A percentile compares a stretch with the other conserved stretches of the same genome.
These are phyloP conservation scores for Phytophthora sp. DNA, from an alignment of 352 stramenopile species.

Conservation along the genomic window DNA sequence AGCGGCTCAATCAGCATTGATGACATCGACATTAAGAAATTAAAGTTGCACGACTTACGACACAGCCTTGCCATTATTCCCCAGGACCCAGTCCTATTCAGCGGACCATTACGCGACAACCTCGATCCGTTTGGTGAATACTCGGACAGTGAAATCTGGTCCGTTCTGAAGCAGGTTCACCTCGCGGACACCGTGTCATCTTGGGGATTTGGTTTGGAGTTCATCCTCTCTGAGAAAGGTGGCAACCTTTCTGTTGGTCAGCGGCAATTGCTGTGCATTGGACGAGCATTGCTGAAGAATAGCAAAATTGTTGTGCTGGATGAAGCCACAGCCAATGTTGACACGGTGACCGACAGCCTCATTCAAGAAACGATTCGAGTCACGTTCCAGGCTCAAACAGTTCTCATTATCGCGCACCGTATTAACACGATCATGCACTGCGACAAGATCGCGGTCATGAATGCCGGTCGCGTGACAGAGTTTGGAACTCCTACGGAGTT, in stretches of 20 bases:
- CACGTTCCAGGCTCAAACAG: slow-evolving; percentile 86
- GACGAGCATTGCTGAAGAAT: slow-evolving; percentile 90
- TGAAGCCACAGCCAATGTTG: slow-evolving; percentile 93
- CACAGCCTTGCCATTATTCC: slow-evolving; percentile 39
- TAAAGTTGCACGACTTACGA: slow-evolving; percentile 31
- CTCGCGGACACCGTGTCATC: slow-evolving; percentile 21
- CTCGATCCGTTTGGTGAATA: slow-evolving; percentile 88
- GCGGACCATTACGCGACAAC: slow-evolving; percentile 86
- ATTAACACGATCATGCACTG: slow-evolving; percentile 83
- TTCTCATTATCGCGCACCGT: slow-evolving; percentile 96
- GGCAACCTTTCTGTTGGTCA: slow-evolving; percentile 95
- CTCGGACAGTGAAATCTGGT: slow-evolving; percentile 57
- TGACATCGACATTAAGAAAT: slow-evolving; percentile 61
- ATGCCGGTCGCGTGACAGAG: slow-evolving; percentile 84
- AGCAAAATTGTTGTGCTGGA: slow-evolving; percentile 92
- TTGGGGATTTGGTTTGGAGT: slow-evolving; percentile 63
- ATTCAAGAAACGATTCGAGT: slow-evolving; percentile 82
- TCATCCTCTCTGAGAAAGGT: slow-evolving; percentile 87
- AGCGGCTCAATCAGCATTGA: slow-evolving; percentile 85
- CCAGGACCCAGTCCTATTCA: slow-evolving; percentile 68
- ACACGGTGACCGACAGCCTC: slow-evolving; percentile 81
- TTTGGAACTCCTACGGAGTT: slow-evolving; percentile 77
- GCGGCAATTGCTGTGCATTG: slow-evolving; percentile 95
- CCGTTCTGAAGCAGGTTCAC: slow-evolving; percentile 42
- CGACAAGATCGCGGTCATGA: slow-evolving; percentile 30